Conservation (phyloP, 768 basidiomycete species). For the Kwoniella botswanensis region DNA sequence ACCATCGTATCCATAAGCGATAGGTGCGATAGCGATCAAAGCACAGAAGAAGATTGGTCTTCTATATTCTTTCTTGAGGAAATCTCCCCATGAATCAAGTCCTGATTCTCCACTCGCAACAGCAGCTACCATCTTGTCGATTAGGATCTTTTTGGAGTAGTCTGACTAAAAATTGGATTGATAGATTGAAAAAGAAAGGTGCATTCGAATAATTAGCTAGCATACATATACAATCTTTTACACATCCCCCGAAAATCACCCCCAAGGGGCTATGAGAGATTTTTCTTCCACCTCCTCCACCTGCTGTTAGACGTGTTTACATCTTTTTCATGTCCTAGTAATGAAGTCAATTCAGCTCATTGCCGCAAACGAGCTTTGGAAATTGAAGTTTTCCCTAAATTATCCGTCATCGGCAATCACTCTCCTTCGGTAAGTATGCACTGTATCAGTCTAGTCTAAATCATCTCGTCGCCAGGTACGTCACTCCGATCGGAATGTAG, state of each 20-base stretch:
- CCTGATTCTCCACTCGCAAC: constrained; percentile 14
- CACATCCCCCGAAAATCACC: background rate
- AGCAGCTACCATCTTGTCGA: constrained; percentile 31
- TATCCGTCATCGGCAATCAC: constrained; percentile 10
- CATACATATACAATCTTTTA: background rate
- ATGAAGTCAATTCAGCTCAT: too few relatives aligned
- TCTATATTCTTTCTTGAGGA: constrained; percentile 34
- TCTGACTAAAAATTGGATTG: too few relatives aligned
- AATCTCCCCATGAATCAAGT: constrained; percentile 22
- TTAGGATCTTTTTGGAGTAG: too few relatives aligned
- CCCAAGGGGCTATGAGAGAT: background rate
- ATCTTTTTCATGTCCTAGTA: background rate
- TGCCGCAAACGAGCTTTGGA: background rate
- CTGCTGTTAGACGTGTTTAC: background rate
- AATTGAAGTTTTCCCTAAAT: background rate
- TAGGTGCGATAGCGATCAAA: constrained; percentile 32
- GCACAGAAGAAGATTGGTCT: constrained; percentile 36
- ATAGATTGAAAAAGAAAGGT: too few relatives aligned
- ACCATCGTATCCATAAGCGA: constrained; percentile 47
- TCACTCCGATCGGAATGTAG: background rate
- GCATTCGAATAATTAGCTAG: background rate
- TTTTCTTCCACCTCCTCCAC: background rate
- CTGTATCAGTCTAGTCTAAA: background rate
- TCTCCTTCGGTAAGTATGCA: background rate
- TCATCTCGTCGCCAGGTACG: background rate